Evolutionary conservation across 2,329 filamentous ascomycete genomes (phyloP), one percentile per base, ranked within the genome.

Genomic region (Bipolaris victoriae): DNA sequence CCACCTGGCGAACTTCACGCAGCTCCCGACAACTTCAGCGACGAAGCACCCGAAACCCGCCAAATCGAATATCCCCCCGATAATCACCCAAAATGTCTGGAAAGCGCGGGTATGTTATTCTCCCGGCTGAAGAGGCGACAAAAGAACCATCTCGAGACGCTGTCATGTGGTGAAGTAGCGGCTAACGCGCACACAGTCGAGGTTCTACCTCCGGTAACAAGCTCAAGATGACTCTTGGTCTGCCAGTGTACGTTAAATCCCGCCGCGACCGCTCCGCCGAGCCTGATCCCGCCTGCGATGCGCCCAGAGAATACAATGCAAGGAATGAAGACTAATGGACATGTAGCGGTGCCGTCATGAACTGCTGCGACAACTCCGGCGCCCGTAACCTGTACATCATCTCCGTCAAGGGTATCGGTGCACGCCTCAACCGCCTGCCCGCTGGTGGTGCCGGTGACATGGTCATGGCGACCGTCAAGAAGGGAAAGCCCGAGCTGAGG

Each of bases 221-320:
- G 91, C 91, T 98, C 79, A 98, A 97, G 91, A 99, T 99, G 95
- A 97, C 95, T 82, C 92, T 99, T 84, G 95, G 92, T 97, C 92
- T 99, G 78, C 95, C 95, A 84, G 92, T 97, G 93, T 97, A 96
- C 82, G 92, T 91, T 61, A 49, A 55, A 57, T 54, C 58, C 60
- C 61, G 61, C 58, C 60, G 55, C 67, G 61, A 65, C 63, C 50
- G 47, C 49, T 56, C 49, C 50, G 48, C 33, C 58, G 45, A 57
- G 15, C 5, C 22, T 36, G 20, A 20, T 5, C 4, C 46, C 43
- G 56, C 50, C 41, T 24, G 49, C 56, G 55, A 53, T 49, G 39
- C 48, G 45, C 55, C 52, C 4, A 13, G 47, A 55, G 9, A 55
- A 39, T 36, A 44, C 5, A 52, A 55, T 43, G 41, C 52, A 53